Conservation (phyloP, 208 protist genomes). For the Leishmania lainsoni region DNA sequence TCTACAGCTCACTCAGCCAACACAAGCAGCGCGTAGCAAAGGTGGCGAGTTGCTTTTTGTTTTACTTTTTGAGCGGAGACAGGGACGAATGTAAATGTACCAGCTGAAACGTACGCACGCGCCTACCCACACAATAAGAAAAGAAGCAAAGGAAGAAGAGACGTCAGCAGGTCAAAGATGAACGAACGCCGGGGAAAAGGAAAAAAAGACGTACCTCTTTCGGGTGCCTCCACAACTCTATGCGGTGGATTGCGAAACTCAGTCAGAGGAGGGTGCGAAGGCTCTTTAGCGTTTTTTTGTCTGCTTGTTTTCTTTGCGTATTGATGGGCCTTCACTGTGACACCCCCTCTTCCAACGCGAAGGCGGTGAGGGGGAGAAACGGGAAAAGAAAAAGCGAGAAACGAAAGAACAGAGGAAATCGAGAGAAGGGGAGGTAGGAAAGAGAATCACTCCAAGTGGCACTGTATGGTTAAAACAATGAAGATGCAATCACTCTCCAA, state of each 20-base stretch:
- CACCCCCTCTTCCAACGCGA: background rate
- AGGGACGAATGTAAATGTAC: background rate
- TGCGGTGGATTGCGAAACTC: background rate
- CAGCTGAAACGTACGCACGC: background rate
- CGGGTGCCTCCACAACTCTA: background rate
- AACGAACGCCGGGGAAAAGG: background rate
- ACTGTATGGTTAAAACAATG: background rate
- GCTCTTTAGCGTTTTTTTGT: background rate
- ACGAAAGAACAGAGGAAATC: background rate
- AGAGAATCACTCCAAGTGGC: background rate
- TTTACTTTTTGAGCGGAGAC: background rate
- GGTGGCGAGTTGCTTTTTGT: background rate
- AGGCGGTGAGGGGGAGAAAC: background rate
- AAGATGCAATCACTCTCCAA: background rate
- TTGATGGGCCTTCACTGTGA: background rate
- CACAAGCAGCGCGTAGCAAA: background rate
- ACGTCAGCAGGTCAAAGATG: background rate
- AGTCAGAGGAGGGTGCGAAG: background rate
- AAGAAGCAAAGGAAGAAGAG: background rate
- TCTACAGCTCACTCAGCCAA: background rate
- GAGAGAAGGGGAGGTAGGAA: background rate
- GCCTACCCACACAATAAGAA: background rate
- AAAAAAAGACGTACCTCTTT: background rate
- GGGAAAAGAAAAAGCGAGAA: too few species aligned
- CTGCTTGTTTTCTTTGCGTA: background rate